Base-by-base conservation (phyloP, 192 early-diverging fungal species). In the Linnemannia elongata region DNA sequence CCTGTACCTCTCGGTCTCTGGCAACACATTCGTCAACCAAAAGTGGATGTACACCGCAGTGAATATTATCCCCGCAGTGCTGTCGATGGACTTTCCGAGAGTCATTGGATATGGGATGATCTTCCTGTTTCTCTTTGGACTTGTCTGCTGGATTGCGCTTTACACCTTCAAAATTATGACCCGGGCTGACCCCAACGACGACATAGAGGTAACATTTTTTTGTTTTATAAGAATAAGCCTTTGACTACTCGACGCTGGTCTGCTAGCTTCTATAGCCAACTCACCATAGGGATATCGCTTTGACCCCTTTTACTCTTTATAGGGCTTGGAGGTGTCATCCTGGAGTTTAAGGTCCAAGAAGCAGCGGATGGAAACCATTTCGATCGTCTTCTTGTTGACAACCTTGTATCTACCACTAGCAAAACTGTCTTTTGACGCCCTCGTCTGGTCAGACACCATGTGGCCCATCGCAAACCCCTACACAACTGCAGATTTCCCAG, bases 141-240 rank as follows among this genome's bases (percentile, higher is more conserved):
- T 88, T 42, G 52, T 90, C 35, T 76, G 79, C 38, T 85, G 77
- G 44, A 75, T 71, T 12, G 82, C 75, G 2, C 78, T 88, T 4
- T 90, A 88, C 70, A 81, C 80, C 22, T 90, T 90, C 77, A 88
- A 85, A 63, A 81, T 82, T 33, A 90, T 90, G 86, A 88, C 89
- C 1, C 82, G 83, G 33, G 77, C 75, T 3, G 86, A 88, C 22
- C 86, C 86, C 0, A 88, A 85, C 60, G 80, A 83, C 18, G 86
- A 85, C 47, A 85, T 88, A 36, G 89, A 90, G 80, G 89, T 89
- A 79, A 71, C 30, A 35, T 15, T 17, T 33, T 33, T 12, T 6
- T 17, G 44, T 22, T 24, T n/a, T 27, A 5, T 60, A 4, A 30
- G 24, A 60, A 60, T n/a, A 60, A 6, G 24, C 2, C 57, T 12